Base-by-base conservation (phyloP, 75 land plant genomes). In the Picea sitchensis region DNA sequence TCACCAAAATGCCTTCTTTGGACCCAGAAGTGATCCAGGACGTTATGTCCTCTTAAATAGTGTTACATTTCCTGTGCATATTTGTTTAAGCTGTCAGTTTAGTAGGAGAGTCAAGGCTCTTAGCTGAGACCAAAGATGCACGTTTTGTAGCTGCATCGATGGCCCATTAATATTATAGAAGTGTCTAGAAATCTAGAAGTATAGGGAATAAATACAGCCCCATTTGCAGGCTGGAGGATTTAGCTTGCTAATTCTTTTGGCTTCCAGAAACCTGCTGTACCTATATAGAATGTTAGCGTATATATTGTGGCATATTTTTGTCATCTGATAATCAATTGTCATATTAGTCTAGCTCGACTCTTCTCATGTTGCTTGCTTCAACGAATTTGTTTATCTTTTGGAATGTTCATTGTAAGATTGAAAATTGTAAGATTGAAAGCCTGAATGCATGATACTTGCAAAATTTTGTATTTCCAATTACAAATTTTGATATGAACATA, bases 1-100 rank as follows among this genome's bases (percentile, higher is more conserved):
- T 75, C 34, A 54, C 76, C 18, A 75, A 75, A 17, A 56, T 75
- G 76, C 76, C 60, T 75, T 75, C 76, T 4, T 58, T 75, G 59
- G 76, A 75, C 30, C 76, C 60, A 21, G 32, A 75, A 26, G 18
- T 75, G 14, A 58, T 75, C 9, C 36, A 58, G 60, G 76, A 75
- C 6, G 76, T 75, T 23, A 58, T 75, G 76, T 23, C 76, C 59
- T 75, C 76, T 31, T 75, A 30, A 31, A n/a, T 73, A 20, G 20
- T 21, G 3, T 44, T n/a, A 5, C 41, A 72, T 18, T 21, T 20
- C 64, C 20, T 20, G 64, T 62, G 23, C 8, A 62, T 62, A 18
- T 62, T 20, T 62, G 7, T 62, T 20, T 20, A 5, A 5, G 64
- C 5, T 21, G 64, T 62, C 64, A 20, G 23, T 62, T 62, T 62